These are phyloP conservation scores for Candida incommunis DNA, from an alignment of 805 yeast species.

Conservation along the genomic window DNA sequence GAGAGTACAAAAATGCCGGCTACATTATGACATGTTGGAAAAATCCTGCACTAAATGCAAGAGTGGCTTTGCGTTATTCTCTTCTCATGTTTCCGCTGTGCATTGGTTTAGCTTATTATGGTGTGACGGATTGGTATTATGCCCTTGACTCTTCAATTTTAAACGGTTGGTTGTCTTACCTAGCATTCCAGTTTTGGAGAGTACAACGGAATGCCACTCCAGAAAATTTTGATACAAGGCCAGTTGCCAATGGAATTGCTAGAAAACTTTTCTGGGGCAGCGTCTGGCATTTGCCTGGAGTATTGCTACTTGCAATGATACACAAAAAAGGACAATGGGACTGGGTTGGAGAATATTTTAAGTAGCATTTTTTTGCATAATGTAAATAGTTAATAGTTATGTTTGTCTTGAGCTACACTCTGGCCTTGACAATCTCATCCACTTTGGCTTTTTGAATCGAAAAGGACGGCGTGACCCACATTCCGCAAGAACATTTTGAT, in stretches of 20 bases:
- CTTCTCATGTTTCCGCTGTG: slow-evolving; percentile 91
- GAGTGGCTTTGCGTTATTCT: slow-evolving; percentile 85
- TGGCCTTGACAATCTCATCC: slow-evolving; percentile 35
- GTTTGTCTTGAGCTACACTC: neutral
- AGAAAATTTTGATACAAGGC: slow-evolving; percentile 7
- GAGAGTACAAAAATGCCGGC: slow-evolving; percentile 84
- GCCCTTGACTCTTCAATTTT: slow-evolving; percentile 67
- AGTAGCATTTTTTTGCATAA: slow-evolving; percentile 4
- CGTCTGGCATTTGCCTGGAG: slow-evolving; percentile 86
- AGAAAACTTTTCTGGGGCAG: slow-evolving; percentile 86
- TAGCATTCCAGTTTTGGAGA: slow-evolving; percentile 73
- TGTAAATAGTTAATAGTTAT: neutral
- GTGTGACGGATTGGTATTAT: slow-evolving; percentile 71
- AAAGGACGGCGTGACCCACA: slow-evolving; percentile 89
- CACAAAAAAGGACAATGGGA: slow-evolving; percentile 97
- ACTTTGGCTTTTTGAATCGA: slow-evolving; percentile 70
- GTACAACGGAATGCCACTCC: slow-evolving; percentile 37
- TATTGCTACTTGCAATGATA: slow-evolving; percentile 79
- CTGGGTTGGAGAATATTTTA: slow-evolving; percentile 29
- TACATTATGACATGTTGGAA: slow-evolving; percentile 96
- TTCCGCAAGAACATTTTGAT: slow-evolving; percentile 84
- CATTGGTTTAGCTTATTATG: slow-evolving; percentile 61
- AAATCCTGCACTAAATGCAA: slow-evolving; percentile 80
- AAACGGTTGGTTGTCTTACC: slow-evolving; percentile 74
- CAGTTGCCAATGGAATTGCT: slow-evolving; percentile 46